Percentiles rank a stretch among this genome's conserved stretches.
Evolutionary conservation across 768 basidiomycete species (phyloP).

Genomic region (Lyophyllum decastes): DNA sequence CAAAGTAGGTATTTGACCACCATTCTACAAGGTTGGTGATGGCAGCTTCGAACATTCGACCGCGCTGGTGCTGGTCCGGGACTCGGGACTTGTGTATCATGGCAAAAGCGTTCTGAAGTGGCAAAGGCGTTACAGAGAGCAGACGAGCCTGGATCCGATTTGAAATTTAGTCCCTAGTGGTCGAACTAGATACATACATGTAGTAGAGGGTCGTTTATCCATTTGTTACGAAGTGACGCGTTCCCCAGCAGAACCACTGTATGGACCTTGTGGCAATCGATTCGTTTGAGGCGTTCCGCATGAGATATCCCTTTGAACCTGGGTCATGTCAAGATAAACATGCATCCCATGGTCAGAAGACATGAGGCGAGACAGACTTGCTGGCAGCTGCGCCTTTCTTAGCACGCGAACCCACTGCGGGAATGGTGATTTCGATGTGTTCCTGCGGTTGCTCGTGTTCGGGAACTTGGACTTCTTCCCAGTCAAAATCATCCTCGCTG

Average conservation of each 20-base stretch:
- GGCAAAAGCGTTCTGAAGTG: slow-evolving; percentile 78
- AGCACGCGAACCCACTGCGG: slow-evolving; percentile 31
- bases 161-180: neutral
- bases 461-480: slow-evolving; percentile 76
- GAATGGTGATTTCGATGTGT: slow-evolving; percentile 75
- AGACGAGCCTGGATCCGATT: slow-evolving; percentile 71
- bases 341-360: slow-evolving; percentile 2
- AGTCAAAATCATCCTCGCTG: slow-evolving; percentile 74
- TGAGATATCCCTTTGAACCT: slow-evolving; percentile 55
- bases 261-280: slow-evolving; percentile 89
- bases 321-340: slow-evolving; percentile 17
- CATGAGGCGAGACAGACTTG: slow-evolving; percentile 42
- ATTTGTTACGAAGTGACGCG: slow-evolving; percentile 74
- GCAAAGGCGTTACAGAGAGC: slow-evolving; percentile 81
- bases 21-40: slow-evolving; percentile 74
- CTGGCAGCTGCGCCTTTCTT: slow-evolving; percentile 32
- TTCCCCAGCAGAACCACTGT: slow-evolving; percentile 79
- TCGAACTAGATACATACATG: slow-evolving; percentile 58
- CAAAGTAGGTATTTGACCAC: slow-evolving; percentile 81
- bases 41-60: slow-evolving; percentile 85
- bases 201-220: slow-evolving; percentile 80
- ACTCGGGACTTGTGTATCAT: slow-evolving; percentile 79
- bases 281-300: slow-evolving; percentile 71
- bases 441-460: slow-evolving; percentile 31
- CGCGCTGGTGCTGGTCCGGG: slow-evolving; percentile 80